These are phyloP conservation scores for Aspergillus tanneri DNA, from an alignment of 2,329 filamentous ascomycete species.

Conservation along the genomic window DNA sequence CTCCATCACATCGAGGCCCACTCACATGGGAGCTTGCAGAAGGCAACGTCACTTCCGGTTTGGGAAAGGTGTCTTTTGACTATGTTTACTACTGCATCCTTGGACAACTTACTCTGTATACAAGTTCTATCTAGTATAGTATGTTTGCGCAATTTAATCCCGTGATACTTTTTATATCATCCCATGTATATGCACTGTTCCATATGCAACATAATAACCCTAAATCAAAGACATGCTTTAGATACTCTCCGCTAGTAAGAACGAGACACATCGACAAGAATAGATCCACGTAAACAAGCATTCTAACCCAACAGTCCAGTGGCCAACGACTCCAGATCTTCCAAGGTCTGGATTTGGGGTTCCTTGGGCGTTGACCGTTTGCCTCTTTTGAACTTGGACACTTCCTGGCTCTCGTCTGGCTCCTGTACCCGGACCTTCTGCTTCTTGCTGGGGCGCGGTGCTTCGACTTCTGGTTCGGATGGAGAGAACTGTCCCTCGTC, in stretches of 20 bases:
- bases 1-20: neutral
- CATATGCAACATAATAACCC: slow-evolving; percentile 11
- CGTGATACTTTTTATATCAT: neutral
- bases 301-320: slow-evolving; percentile 36
- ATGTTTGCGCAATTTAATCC: too few relatives aligned
- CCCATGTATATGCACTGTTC: slow-evolving; percentile 12
- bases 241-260: slow-evolving; percentile 23
- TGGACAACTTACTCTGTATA: too few relatives aligned
- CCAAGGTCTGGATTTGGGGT: slow-evolving; percentile 42
- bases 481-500: slow-evolving; percentile 16
- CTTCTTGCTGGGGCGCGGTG: slow-evolving; percentile 39
- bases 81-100: too few relatives aligned
- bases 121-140: too few relatives aligned
- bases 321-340: slow-evolving; percentile 49
- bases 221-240: slow-evolving; percentile 26
- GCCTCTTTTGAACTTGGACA: slow-evolving; percentile 26
- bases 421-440: slow-evolving; percentile 41
- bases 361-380: slow-evolving; percentile 28
- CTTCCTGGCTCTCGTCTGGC: slow-evolving; percentile 28
- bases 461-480: slow-evolving; percentile 26
- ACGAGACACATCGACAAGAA: slow-evolving; percentile 15
- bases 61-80: too few relatives aligned
- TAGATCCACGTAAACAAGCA: slow-evolving; percentile 11
- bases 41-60: too few relatives aligned
- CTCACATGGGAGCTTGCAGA: neutral